phyloP scores from a whole-genome alignment of 768 basidiomycete genomes.

The Mycena crocata region DNA sequence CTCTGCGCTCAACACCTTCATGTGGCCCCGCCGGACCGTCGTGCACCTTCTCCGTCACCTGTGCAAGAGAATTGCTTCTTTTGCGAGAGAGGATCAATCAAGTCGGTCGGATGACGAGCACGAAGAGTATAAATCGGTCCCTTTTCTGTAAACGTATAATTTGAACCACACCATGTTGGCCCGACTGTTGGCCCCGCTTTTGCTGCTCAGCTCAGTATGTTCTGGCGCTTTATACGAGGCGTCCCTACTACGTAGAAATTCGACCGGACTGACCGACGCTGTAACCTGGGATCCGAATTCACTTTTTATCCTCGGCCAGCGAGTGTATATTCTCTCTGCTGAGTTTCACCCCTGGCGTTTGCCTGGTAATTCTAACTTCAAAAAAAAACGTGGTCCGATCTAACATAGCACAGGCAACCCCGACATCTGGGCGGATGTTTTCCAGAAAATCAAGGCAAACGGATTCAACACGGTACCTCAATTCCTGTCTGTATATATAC shows the following conservation, averaged over 20 bases:
- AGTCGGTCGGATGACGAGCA: slow-evolving; percentile 25
- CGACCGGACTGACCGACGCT: slow-evolving; percentile 58
- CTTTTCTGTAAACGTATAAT: neutral
- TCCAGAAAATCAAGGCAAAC: slow-evolving; percentile 71
- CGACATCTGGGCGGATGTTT: slow-evolving; percentile 67
- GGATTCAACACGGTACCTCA: slow-evolving; percentile 62
- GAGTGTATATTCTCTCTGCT: slow-evolving; percentile 68
- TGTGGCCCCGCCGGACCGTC: slow-evolving; percentile 4
- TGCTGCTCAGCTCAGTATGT: slow-evolving; percentile 17
- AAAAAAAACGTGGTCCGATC: too few species aligned
- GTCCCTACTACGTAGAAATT: slow-evolving; percentile 38
- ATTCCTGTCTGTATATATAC: neutral
- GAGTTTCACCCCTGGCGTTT: slow-evolving; percentile 73
- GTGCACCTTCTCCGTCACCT: slow-evolving; percentile 10
- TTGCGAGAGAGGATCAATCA: neutral
- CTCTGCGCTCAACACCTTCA: neutral
- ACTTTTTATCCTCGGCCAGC: slow-evolving; percentile 66
- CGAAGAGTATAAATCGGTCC: slow-evolving; percentile 1
- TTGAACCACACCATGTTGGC: slow-evolving; percentile 21
- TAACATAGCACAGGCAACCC: too few species aligned
- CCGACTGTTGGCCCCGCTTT: slow-evolving; percentile 15
- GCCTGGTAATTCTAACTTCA: too few species aligned
- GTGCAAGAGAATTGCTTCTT: slow-evolving; percentile 5
- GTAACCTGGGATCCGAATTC: slow-evolving; percentile 74
- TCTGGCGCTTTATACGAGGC: slow-evolving; percentile 15